Conservation (phyloP, 176 grass and related monocot genomes). For the Aechmea fasciata region DNA sequence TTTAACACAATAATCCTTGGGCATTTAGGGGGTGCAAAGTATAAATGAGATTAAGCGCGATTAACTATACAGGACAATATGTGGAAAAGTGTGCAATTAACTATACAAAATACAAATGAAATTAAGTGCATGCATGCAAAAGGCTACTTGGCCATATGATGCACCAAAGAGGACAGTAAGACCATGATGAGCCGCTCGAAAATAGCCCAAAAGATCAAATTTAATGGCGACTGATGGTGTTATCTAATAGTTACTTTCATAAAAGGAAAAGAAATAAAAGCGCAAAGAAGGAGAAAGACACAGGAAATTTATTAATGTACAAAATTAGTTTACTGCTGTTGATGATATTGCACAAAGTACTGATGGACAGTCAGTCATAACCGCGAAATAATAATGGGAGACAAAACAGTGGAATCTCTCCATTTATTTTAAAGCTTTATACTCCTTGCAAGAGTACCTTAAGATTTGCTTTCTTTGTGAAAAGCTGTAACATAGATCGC, state of each 20-base stretch:
- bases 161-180: not conserved
- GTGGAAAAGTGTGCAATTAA: not conserved
- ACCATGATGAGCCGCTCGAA: not conserved
- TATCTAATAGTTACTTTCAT: not conserved
- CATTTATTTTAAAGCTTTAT: not conserved
- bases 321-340: not conserved
- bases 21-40: no score
- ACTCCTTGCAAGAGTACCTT: slow-evolving; percentile 32
- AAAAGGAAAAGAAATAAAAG: not conserved
- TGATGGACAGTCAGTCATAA: not conserved
- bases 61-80: not conserved
- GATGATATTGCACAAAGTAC: not conserved
- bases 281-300: not conserved
- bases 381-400: not conserved
- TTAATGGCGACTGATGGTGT: not conserved
- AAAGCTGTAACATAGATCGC: slow-evolving; percentile 71
- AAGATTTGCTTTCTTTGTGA: slow-evolving; percentile 69
- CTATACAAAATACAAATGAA: not conserved
- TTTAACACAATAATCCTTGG: no score
- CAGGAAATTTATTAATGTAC: not conserved
- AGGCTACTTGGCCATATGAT: not conserved
- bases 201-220: not conserved
- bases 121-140: not conserved
- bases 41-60: not conserved
- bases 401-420: not conserved